These are phyloP conservation scores for Magnolia changhungtana DNA, from an alignment of 164 flowering plant species.

Conservation along the genomic window DNA sequence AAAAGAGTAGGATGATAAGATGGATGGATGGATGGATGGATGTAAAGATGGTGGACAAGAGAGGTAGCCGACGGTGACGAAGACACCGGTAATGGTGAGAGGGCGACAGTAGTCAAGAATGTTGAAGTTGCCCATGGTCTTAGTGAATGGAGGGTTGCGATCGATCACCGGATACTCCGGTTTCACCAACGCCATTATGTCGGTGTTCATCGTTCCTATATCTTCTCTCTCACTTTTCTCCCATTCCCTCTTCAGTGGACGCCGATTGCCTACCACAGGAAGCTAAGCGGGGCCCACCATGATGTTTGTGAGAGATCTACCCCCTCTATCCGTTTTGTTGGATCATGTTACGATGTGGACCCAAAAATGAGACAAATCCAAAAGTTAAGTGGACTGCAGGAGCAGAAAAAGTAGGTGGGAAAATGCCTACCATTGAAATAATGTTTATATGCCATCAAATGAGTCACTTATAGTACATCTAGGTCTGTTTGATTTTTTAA, in stretches of 20 bases:
- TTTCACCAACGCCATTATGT: conserved; percentile 76
- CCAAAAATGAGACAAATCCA: too few species aligned
- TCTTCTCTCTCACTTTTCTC: background rate
- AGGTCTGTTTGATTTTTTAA: too few species aligned
- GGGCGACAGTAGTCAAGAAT: conserved; percentile 81
- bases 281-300: too few species aligned
- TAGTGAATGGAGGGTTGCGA: conserved; percentile 96
- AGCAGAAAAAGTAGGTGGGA: too few species aligned
- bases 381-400: too few species aligned
- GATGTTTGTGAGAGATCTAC: too few species aligned
- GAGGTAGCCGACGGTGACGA: conserved; percentile 92
- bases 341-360: too few species aligned
- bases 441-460: too few species aligned
- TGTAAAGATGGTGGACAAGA: conserved; percentile 46
- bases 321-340: too few species aligned
- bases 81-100: conserved; percentile 79
- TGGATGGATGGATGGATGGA: background rate
- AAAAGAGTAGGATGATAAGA: background rate
- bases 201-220: conserved; percentile 65
- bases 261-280: too few species aligned
- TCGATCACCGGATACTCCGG: conserved; percentile 90
- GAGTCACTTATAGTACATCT: too few species aligned
- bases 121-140: conserved; percentile 78
- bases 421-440: too few species aligned
- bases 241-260: background rate